phyloP scores from a whole-genome alignment of 1,139 yeast genomes.

The Kodamaea anthophila region DNA sequence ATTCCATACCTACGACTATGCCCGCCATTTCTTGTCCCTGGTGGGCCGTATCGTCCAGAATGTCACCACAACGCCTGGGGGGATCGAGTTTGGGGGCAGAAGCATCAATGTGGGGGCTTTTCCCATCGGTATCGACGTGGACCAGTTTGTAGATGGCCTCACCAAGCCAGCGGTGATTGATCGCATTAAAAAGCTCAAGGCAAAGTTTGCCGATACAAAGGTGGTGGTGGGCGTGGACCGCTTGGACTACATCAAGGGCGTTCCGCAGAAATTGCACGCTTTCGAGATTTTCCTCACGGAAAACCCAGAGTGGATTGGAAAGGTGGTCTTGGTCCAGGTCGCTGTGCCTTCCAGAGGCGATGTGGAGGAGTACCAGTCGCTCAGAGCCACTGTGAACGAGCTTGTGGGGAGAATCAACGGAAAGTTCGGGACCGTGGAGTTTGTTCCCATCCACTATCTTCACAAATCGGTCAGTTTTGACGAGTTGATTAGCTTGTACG shows the following conservation, averaged over 20 bases:
- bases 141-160: slow-evolving; percentile 78
- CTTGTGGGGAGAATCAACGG: slow-evolving; percentile 96
- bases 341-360: slow-evolving; percentile 98
- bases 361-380: slow-evolving; percentile 93
- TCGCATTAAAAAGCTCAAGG: slow-evolving; percentile 58
- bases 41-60: slow-evolving; percentile 77
- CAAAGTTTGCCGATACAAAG: slow-evolving; percentile 64
- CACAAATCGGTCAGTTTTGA: slow-evolving; percentile 88
- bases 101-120: slow-evolving; percentile 89
- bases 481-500: slow-evolving; percentile 83
- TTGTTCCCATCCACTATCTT: slow-evolving; percentile 95
- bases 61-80: slow-evolving; percentile 84
- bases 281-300: slow-evolving; percentile 86
- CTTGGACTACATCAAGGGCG: slow-evolving; percentile 93
- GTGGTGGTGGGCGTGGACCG: slow-evolving; percentile 95
- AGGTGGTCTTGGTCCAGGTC: slow-evolving; percentile 90
- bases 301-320: slow-evolving; percentile 98
- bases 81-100: slow-evolving; percentile 73
- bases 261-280: slow-evolving; percentile 94
- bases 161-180: slow-evolving; percentile 54
- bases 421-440: slow-evolving; percentile 91
- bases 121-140: slow-evolving; percentile 97
- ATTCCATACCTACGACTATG: slow-evolving; percentile 98
- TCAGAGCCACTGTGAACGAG: slow-evolving; percentile 92
- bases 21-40: slow-evolving; percentile 91